Conservation (phyloP, 140 eudicot genomes). For the Stevia rebaudiana region DNA sequence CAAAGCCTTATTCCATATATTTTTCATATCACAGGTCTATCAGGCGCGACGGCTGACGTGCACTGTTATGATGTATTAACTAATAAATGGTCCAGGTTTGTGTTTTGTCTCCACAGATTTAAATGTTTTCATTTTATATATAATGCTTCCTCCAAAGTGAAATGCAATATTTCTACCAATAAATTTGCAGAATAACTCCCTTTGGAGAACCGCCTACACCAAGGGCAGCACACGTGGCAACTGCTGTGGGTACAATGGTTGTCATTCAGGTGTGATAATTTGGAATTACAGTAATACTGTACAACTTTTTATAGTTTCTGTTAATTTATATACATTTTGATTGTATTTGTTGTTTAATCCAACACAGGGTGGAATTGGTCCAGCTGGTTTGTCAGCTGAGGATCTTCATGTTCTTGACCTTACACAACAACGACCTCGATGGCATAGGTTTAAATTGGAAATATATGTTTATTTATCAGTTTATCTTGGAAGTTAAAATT, state of each 20-base stretch:
- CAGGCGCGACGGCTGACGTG: conserved; percentile 98
- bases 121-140: not conserved
- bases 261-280: conserved; percentile 80
- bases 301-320: not conserved
- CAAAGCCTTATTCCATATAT: conserved; percentile 11
- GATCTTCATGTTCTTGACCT: conserved; percentile 98
- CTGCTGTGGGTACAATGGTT: conserved; percentile 99
- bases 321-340: conserved; percentile 11
- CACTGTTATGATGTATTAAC: conserved; percentile 90
- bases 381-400: conserved; percentile 99
- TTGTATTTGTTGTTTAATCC: conserved; percentile 10
- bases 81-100: conserved; percentile 96
- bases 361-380: conserved; percentile 96
- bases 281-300: not conserved
- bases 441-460: conserved; percentile 76
- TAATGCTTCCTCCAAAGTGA: conserved; percentile 7
- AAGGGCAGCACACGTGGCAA: conserved; percentile 99
- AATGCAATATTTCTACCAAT: not conserved
- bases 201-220: conserved; percentile 99
- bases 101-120: not conserved
- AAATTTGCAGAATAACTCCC: conserved; percentile 69
- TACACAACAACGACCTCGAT: conserved; percentile 90
- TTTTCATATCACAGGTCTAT: conserved; percentile 61
- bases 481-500: conserved; percentile 10
- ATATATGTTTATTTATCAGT: conserved; percentile 10